phyloP scores from a whole-genome alignment of 2,329 filamentous ascomycete genomes.

The Aspergillus ochraceus region DNA sequence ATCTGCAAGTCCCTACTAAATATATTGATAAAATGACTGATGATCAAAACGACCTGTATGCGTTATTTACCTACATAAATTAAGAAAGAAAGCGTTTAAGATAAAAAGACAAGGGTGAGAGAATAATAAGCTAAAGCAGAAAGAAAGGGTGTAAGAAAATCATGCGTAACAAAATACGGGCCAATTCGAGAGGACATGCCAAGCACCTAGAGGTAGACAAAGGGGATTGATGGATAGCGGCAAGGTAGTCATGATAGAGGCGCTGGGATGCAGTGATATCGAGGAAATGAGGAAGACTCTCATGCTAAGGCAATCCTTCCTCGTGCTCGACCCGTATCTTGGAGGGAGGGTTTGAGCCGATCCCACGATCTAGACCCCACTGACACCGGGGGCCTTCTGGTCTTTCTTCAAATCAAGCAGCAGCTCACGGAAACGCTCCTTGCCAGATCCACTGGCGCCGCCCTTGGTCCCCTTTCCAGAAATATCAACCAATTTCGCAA shows the following conservation, averaged over 20 bases:
- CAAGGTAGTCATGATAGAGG: constrained; percentile 8
- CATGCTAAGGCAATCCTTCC: constrained; percentile 5
- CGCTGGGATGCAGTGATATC: constrained; percentile 7
- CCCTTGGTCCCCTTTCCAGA: constrained; percentile 89
- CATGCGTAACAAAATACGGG: constrained; percentile 8
- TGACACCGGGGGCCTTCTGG: constrained; percentile 72
- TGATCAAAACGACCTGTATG: constrained; percentile 3
- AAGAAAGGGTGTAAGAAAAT: constrained; percentile 6
- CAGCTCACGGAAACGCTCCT: constrained; percentile 93
- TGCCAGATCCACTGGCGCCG: constrained; percentile 84
- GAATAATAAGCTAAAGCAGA: background rate
- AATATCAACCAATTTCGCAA: constrained; percentile 94
- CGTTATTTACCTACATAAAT: constrained; percentile 21
- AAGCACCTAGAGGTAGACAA: constrained; percentile 5
- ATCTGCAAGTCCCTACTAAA: background rate
- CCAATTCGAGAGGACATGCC: constrained; percentile 3
- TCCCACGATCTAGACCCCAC: constrained; percentile 39
- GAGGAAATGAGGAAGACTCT: constrained; percentile 5
- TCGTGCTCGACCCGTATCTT: background rate
- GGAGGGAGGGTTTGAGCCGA: background rate
- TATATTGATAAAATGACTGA: background rate
- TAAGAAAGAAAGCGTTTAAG: constrained; percentile 14
- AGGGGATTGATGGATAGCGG: constrained; percentile 1
- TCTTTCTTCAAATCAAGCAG: constrained; percentile 88
- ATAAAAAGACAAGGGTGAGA: constrained; percentile 17